Percentiles rank a stretch among this genome's conserved stretches.
phyloP scores from a whole-genome alignment of 352 stramenopile genomes.

The Phytophthora boehmeriae region DNA sequence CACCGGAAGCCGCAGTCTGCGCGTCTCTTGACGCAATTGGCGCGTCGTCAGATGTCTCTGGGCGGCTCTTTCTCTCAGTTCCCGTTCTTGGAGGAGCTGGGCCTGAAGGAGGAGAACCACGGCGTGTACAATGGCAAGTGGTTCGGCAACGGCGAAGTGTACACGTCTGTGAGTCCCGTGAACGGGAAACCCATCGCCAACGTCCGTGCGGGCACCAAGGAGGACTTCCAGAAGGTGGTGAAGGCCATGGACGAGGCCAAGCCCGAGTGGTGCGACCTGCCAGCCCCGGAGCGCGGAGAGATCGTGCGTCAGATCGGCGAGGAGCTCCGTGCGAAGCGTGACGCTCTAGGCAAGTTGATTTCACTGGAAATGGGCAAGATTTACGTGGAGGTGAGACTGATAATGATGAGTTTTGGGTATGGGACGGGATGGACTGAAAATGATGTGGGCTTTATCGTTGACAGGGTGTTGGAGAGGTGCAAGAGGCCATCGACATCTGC shows the following conservation, averaged over 20 bases:
- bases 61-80: constrained; percentile 50
- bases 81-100: constrained; percentile 83
- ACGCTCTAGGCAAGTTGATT: constrained; percentile 91
- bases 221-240: constrained; percentile 88
- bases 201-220: constrained; percentile 77
- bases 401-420: not conserved
- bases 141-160: constrained; percentile 83
- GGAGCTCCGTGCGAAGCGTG: constrained; percentile 88
- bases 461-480: constrained; percentile 91
- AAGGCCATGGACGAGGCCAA: constrained; percentile 86
- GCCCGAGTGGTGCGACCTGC: constrained; percentile 81
- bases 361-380: constrained; percentile 95
- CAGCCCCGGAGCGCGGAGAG: constrained; percentile 88
- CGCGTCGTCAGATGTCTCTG: constrained; percentile 28
- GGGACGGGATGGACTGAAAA: not conserved
- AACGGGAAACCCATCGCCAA: constrained; percentile 86
- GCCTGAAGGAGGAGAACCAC: constrained; percentile 82
- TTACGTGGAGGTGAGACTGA: constrained; percentile 69
- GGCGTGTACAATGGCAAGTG: constrained; percentile 89
- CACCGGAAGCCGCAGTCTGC: constrained; percentile 19
- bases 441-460: constrained; percentile 7
- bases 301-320: constrained; percentile 93
- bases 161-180: constrained; percentile 85
- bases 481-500: constrained; percentile 95
- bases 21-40: constrained; percentile 22